phyloP scores from a whole-genome alignment of 1,284 basidiomycete species.

The Flammula alnicola region DNA sequence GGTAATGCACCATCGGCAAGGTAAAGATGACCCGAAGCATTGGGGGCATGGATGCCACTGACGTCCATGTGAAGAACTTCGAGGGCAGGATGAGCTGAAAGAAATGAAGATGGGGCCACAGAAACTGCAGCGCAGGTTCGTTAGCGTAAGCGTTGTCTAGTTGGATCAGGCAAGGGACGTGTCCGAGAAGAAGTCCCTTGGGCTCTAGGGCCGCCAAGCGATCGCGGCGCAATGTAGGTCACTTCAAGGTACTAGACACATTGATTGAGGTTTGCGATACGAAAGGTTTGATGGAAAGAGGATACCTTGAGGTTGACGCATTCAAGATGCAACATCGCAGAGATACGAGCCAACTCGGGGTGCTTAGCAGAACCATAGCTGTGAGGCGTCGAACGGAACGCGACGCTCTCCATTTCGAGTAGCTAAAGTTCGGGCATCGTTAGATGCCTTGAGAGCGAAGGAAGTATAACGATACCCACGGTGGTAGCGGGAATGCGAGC shows the following conservation, averaged over 20 bases:
- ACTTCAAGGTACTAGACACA: constrained; percentile 45
- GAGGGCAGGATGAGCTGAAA: constrained; percentile 53
- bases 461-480: no score
- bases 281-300: not conserved
- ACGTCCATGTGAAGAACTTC: constrained; percentile 60
- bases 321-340: constrained; percentile 52
- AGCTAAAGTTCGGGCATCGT: constrained; percentile 38
- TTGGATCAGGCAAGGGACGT: constrained; percentile 50
- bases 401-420: constrained; percentile 46
- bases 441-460: no score
- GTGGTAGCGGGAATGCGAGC: no score
- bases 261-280: not conserved
- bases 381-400: constrained; percentile 56
- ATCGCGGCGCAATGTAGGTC: constrained; percentile 45
- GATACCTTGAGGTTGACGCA: constrained; percentile 60
- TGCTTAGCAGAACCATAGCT: constrained; percentile 56
- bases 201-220: constrained; percentile 9
- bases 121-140: constrained; percentile 54
- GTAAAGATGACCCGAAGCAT: constrained; percentile 30
- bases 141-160: constrained; percentile 57
- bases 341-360: constrained; percentile 52
- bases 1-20: constrained; percentile 54
- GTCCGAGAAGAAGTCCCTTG: constrained; percentile 4
- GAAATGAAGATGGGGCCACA: constrained; percentile 50
- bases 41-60: constrained; percentile 12